Evolutionary conservation across 352 stramenopile genomes (phyloP).

Genomic region (Globisporangium echinulatum): DNA sequence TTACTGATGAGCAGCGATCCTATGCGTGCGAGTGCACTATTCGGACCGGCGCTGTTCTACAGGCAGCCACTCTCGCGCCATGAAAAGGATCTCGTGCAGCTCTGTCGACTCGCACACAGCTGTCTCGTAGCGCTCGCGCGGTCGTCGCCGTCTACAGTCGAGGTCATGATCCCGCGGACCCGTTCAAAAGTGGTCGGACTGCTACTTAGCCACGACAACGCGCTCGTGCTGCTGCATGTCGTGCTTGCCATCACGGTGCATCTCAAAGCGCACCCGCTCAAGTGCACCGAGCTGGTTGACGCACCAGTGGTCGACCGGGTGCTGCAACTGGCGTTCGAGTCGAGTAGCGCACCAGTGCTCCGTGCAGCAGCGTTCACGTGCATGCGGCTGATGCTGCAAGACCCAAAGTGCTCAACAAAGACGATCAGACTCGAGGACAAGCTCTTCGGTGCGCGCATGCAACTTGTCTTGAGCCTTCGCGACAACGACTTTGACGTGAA

Average conservation of each 20-base stretch:
- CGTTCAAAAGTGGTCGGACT: constrained; percentile 9
- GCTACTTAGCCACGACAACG: constrained; percentile 4
- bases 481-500: constrained; percentile 9
- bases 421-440: constrained; percentile 7
- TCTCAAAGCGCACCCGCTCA: constrained; percentile 9
- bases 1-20: too few species aligned
- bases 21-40: neutral
- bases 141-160: constrained; percentile 2
- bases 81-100: constrained; percentile 12
- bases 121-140: constrained; percentile 7
- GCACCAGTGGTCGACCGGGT: neutral
- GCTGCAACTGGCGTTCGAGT: neutral
- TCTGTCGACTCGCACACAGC: constrained; percentile 13
- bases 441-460: constrained; percentile 4
- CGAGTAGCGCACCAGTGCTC: neutral
- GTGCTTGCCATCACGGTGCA: constrained; percentile 9
- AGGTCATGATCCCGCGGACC: constrained; percentile 11
- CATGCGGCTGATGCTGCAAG: constrained; percentile 8
- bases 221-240: constrained; percentile 8
- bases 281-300: constrained; percentile 12
- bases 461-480: constrained; percentile 4
- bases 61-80: neutral
- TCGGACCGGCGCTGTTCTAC: constrained; percentile 10
- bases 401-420: constrained; percentile 7
- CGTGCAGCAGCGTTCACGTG: neutral